A percentile compares a stretch with the other conserved stretches of the same genome.
Conservation (phyloP, 208 protist species). For the Angomonas deanei region DNA sequence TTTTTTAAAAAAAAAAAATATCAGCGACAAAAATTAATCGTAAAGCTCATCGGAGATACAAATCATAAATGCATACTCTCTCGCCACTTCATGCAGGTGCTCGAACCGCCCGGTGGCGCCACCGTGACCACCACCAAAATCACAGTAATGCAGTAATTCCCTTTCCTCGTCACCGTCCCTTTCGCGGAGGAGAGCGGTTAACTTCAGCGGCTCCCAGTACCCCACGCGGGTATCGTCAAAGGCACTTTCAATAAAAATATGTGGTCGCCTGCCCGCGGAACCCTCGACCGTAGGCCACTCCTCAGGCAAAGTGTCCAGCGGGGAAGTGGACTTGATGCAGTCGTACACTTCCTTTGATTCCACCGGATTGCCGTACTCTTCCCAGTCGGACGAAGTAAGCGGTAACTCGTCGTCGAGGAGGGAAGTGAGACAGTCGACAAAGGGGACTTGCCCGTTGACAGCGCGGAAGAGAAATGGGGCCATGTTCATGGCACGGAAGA, state of each 20-base stretch:
- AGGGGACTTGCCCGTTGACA: slow-evolving; percentile 67
- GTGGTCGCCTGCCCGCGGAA: slow-evolving; percentile 9
- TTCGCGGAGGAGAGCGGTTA: slow-evolving; percentile 34
- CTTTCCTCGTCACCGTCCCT: neutral
- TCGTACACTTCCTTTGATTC: slow-evolving; percentile 48
- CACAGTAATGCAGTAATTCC: slow-evolving; percentile 45
- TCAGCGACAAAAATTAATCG: neutral
- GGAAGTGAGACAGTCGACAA: slow-evolving; percentile 88
- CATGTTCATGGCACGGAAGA: slow-evolving; percentile 57
- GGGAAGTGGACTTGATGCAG: slow-evolving; percentile 59
- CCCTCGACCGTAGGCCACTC: neutral
- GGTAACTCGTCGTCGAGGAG: slow-evolving; percentile 67
- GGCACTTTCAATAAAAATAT: slow-evolving; percentile 58
- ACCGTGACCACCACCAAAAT: slow-evolving; percentile 48
- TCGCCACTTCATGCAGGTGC: slow-evolving; percentile 48
- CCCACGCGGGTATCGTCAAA: slow-evolving; percentile 60
- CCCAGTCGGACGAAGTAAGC: slow-evolving; percentile 72
- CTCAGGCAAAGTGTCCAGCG: slow-evolving; percentile 59
- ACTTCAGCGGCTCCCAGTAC: slow-evolving; percentile 62
- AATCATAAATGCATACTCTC: slow-evolving; percentile 59
- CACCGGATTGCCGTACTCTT: slow-evolving; percentile 89
- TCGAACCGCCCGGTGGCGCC: slow-evolving; percentile 56
- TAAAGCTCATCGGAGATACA: neutral
- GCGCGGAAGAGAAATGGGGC: slow-evolving; percentile 48
- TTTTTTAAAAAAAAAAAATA: neutral